These are phyloP conservation scores for Athelia sp. DNA, from an alignment of 1,284 basidiomycete species.

Conservation along the genomic window DNA sequence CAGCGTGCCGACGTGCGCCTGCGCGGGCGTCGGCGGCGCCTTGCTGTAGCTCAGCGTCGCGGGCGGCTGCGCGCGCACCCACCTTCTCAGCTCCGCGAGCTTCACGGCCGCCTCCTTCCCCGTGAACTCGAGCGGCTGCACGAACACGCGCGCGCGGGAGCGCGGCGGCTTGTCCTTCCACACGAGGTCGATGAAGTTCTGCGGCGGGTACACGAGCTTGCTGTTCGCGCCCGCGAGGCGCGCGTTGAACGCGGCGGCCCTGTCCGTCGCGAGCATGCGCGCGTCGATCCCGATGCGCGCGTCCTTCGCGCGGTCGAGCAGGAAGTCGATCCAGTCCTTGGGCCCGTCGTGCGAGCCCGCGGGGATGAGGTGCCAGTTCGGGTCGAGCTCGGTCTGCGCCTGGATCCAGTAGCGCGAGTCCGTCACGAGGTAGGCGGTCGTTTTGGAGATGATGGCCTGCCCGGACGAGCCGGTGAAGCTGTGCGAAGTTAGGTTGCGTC, in stretches of 20 bases:
- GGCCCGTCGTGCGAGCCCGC: conserved; percentile 57
- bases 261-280: conserved; percentile 77
- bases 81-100: conserved; percentile 51
- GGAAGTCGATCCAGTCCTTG: conserved; percentile 77
- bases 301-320: conserved; percentile 50
- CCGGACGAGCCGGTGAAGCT: conserved; percentile 89
- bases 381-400: conserved; percentile 72
- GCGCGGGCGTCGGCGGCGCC: conserved; percentile 49
- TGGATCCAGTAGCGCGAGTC: conserved; percentile 92
- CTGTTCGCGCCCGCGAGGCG: conserved; percentile 47
- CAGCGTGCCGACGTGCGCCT: conserved; percentile 63
- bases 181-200: conserved; percentile 84
- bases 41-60: conserved; percentile 60
- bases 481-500: conserved; percentile 10
- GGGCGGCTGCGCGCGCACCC: conserved; percentile 58
- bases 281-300: conserved; percentile 84
- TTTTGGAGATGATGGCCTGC: conserved; percentile 69
- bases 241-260: conserved; percentile 54
- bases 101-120: conserved; percentile 63
- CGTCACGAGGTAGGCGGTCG: conserved; percentile 69
- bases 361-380: conserved; percentile 72
- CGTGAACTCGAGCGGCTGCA: conserved; percentile 72
- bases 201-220: conserved; percentile 65
- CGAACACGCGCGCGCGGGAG: conserved; percentile 64
- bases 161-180: conserved; percentile 76